These are phyloP conservation scores for Klebsormidium nitens DNA, from an alignment of 139 green algal species.

Conservation along the genomic window DNA sequence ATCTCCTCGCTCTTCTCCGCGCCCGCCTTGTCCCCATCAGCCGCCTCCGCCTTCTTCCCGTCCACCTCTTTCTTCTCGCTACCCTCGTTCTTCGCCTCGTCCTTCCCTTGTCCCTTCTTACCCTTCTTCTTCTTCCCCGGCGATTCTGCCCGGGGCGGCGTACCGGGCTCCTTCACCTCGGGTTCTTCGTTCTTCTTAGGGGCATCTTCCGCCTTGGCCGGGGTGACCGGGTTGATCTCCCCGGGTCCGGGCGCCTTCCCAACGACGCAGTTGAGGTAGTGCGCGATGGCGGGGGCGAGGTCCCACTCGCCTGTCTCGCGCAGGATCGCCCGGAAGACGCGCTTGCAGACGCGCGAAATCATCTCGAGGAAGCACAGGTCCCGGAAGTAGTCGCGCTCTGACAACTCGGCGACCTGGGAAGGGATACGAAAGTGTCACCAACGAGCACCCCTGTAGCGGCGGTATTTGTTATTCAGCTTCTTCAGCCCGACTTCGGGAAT, in stretches of 20 bases:
- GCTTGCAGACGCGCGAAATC: conserved; percentile 35
- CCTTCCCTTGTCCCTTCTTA: neutral
- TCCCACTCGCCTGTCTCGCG: conserved; percentile 30
- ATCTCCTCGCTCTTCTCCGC: neutral
- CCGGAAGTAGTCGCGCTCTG: too few relatives aligned
- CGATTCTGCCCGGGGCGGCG: neutral
- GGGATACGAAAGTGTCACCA: too few relatives aligned
- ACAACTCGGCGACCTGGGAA: too few relatives aligned
- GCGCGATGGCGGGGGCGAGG: conserved; percentile 28
- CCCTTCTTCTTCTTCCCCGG: conserved; percentile 10
- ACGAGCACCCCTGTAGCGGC: too few relatives aligned
- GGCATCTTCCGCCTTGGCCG: neutral
- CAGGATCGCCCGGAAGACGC: conserved; percentile 36
- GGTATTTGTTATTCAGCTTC: too few relatives aligned
- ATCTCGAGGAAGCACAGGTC: conserved; percentile 37
- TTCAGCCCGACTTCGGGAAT: too few relatives aligned
- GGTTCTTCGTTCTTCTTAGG: neutral
- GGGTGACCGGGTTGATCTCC: neutral
- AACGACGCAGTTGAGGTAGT: conserved; percentile 45
- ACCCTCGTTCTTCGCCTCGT: neutral
- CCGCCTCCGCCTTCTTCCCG: conserved; percentile 11
- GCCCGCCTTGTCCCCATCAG: neutral
- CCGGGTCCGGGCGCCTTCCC: conserved; percentile 5
- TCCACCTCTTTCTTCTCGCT: neutral
- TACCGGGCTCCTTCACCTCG: neutral